Percentiles rank a stretch among this genome's conserved stretches.
Conservation (phyloP, 2,329 filamentous ascomycete species). For the Trichocomaceae sp. region DNA sequence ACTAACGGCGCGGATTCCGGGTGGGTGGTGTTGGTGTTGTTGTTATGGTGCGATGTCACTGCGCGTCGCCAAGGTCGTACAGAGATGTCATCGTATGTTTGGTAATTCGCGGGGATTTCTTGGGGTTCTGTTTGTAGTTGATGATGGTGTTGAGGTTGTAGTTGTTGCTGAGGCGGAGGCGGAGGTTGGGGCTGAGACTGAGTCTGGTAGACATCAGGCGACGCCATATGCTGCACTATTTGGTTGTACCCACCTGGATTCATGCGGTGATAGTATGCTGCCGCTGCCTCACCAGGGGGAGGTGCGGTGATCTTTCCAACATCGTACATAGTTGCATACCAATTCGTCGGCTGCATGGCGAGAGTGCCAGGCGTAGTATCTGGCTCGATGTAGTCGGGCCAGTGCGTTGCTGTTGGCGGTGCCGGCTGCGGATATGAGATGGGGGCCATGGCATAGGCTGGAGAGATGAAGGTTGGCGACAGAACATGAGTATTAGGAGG, state of each 20-base stretch:
- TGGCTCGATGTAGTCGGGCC: conserved; percentile 20
- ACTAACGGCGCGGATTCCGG: conserved; percentile 15
- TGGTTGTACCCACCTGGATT: conserved; percentile 21
- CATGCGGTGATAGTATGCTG: conserved; percentile 23
- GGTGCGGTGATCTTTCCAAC: background rate
- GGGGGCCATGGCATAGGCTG: conserved; percentile 6
- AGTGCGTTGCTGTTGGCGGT: conserved; percentile 19
- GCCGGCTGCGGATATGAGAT: conserved; percentile 15
- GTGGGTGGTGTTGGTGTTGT: background rate
- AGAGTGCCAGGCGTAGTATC: conserved; percentile 17
- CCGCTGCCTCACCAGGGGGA: conserved; percentile 10
- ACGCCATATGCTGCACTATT: conserved; percentile 21
- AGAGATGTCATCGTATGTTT: conserved; percentile 4
- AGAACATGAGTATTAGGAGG: conserved; percentile 3
- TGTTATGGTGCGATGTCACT: conserved; percentile 23
- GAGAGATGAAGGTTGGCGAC: conserved; percentile 7
- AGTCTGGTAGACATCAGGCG: conserved; percentile 18
- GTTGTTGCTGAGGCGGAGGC: too few species aligned
- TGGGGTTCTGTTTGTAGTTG: background rate
- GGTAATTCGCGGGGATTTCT: background rate
- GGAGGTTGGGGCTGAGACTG: conserved; percentile 3
- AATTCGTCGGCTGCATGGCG: conserved; percentile 13
- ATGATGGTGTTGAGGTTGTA: background rate
- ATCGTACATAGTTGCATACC: conserved; percentile 8
- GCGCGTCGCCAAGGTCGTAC: conserved; percentile 24